Base-by-base conservation (phyloP, 768 basidiomycete species). In the Dentipellis sp. region DNA sequence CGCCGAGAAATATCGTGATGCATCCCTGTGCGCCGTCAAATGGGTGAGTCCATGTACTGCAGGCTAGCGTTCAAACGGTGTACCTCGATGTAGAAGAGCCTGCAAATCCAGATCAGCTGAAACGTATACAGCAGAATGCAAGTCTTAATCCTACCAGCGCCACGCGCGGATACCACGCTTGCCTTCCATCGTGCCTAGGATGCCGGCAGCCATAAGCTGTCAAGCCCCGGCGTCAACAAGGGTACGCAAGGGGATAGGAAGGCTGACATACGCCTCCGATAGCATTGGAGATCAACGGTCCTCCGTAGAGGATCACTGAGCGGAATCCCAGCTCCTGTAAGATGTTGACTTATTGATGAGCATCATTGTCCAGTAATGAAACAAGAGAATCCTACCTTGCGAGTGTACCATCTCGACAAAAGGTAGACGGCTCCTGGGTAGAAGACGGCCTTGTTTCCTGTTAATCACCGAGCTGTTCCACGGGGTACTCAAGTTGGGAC, bases 31-130 rank as follows among this genome's bases (percentile, higher is more conserved):
- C 12, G 4, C 9, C 19, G 22, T 11, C 34, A 22, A 19, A 9
- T 47, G 19, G 11, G 49, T 19, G 16, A 56, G 47, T 40, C 23
- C 29, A 29, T 29, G 29, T 29, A 6, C n/a, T 17, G n/a, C 19
- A 2, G n/a, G 3, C n/a, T 14, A 14, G 4, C 19, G 6, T 45
- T 19, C 8, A 5, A 19, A 45, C 3, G 29, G 19, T 8, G 4
- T 66, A 78, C 83, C 74, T 84, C 86, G 45, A 87, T 84, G 64
- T 77, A 84, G 65, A 88, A 88, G 39, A 88, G 61, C 86, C 84
- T 82, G 57, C 2, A 57, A 17, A 54, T 50, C 16, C 1, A 5
- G 51, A 45, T n/a, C 29, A 29, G 6, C 6, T 29, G 29, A 29
- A 29, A 29, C 29, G 6, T 29, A 29, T 6, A 29, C 29, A 29